Conservation (phyloP, 257 asterid species). For the Dorcoceras hygrometricum region DNA sequence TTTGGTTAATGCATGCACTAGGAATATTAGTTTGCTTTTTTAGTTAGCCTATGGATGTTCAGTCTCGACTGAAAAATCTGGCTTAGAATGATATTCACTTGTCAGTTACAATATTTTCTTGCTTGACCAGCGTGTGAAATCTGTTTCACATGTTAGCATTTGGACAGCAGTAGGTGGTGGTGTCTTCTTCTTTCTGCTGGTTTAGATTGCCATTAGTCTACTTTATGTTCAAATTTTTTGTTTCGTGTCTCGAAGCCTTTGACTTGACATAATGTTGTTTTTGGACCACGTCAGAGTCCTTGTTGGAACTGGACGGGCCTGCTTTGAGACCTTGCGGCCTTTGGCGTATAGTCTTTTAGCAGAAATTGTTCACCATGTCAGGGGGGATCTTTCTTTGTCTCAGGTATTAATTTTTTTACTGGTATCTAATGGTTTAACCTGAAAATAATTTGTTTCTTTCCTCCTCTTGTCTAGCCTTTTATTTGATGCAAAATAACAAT, state of each 20-base stretch:
- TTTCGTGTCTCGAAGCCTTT: conserved; percentile 18
- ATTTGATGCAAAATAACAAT: background rate
- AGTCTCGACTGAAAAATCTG: background rate
- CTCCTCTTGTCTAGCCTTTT: conserved; percentile 2
- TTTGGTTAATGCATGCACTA: too few relatives aligned
- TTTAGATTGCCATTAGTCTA: conserved; percentile 16
- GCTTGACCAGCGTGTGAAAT: conserved; percentile 16
- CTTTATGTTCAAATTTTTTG: conserved; percentile 7
- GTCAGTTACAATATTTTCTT: conserved; percentile 16
- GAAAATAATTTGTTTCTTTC: conserved; percentile 18
- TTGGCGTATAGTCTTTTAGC: conserved; percentile 98
- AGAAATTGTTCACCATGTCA: conserved; percentile 96
- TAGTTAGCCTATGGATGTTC: background rate
- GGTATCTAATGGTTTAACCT: conserved; percentile 1
- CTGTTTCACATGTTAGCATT: conserved; percentile 5
- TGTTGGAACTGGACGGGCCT: conserved; percentile 97
- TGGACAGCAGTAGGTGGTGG: conserved; percentile 2
- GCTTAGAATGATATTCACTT: conserved; percentile 16
- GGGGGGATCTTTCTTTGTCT: conserved; percentile 89
- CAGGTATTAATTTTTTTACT: conserved; percentile 54
- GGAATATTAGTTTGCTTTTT: background rate
- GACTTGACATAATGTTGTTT: conserved; percentile 19
- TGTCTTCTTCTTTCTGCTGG: conserved; percentile 20
- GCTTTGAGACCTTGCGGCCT: conserved; percentile 97
- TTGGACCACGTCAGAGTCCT: conserved; percentile 70